Conservation (phyloP, 768 basidiomycete genomes). For the Boletus edulis region DNA sequence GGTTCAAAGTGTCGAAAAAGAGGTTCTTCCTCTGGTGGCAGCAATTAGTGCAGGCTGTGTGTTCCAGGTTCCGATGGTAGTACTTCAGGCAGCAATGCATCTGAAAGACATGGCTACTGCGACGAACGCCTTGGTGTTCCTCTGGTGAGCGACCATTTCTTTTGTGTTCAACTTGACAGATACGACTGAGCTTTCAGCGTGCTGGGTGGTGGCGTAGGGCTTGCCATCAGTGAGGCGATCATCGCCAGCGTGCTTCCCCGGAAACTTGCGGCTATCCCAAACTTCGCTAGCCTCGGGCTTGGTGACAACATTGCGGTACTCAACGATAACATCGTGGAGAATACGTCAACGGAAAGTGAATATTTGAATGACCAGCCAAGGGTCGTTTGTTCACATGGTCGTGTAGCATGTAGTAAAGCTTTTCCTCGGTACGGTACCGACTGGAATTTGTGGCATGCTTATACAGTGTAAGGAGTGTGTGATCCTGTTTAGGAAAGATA, state of each 20-base stretch:
- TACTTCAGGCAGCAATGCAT: constrained; percentile 82
- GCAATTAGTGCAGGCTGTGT: constrained; percentile 62
- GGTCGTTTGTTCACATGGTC: no score
- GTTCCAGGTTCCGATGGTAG: constrained; percentile 67
- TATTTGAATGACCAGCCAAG: no score
- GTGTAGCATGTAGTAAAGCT: no score
- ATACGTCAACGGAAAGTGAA: background rate
- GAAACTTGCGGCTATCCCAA: constrained; percentile 34
- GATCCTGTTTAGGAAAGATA: constrained; percentile 6
- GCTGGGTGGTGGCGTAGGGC: constrained; percentile 70
- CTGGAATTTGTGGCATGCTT: no score
- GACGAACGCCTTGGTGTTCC: constrained; percentile 68
- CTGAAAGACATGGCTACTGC: constrained; percentile 82
- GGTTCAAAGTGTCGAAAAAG: constrained; percentile 50
- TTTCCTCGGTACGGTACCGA: no score
- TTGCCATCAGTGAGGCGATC: constrained; percentile 70
- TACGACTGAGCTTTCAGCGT: constrained; percentile 37
- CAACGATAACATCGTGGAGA: constrained; percentile 40
- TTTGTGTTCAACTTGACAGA: background rate
- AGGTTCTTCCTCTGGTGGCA: constrained; percentile 60
- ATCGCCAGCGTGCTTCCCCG: constrained; percentile 50
- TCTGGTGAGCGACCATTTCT: constrained; percentile 41
- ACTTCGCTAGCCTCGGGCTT: constrained; percentile 16
- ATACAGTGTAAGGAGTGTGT: no score
- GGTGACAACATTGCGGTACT: constrained; percentile 42